Evolutionary conservation across 495 filamentous ascomycete species (phyloP).

Genomic region (Penicillium diatomitis): DNA sequence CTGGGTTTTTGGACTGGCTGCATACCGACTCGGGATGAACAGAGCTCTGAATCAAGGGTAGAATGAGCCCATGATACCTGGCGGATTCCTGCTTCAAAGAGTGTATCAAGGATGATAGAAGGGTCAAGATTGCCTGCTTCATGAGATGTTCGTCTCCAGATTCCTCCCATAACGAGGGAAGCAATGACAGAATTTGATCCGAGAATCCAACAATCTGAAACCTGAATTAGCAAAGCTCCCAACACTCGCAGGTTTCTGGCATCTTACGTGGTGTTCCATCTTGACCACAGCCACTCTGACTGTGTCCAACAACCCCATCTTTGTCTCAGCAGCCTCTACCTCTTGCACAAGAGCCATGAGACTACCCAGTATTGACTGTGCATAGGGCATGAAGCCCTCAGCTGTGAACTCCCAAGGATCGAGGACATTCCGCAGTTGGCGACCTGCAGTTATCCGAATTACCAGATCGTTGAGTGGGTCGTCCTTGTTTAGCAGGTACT

Average conservation of each 20-base stretch:
- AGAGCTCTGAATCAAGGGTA: slow-evolving; percentile 71
- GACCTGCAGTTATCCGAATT: slow-evolving; percentile 82
- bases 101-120: slow-evolving; percentile 67
- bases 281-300: slow-evolving; percentile 69
- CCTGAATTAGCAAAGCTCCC: slow-evolving; percentile 4
- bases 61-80: slow-evolving; percentile 60
- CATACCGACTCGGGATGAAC: slow-evolving; percentile 65
- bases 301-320: slow-evolving; percentile 77
- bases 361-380: slow-evolving; percentile 53
- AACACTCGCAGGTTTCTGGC: not conserved
- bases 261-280: slow-evolving; percentile 61
- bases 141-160: slow-evolving; percentile 75
- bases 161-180: slow-evolving; percentile 79
- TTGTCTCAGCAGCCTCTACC: slow-evolving; percentile 76
- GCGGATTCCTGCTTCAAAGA: slow-evolving; percentile 68
- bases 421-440: slow-evolving; percentile 68
- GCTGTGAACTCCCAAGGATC: slow-evolving; percentile 74
- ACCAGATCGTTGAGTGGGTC: slow-evolving; percentile 82
- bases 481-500: slow-evolving; percentile 68
- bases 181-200: slow-evolving; percentile 64
- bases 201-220: slow-evolving; percentile 58
- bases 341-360: slow-evolving; percentile 71
- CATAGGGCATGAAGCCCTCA: slow-evolving; percentile 63
- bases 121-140: slow-evolving; percentile 84
- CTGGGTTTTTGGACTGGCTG: not conserved